These are phyloP conservation scores for Pseudonectria buxi DNA, from an alignment of 2,329 filamentous ascomycete species.

Conservation along the genomic window DNA sequence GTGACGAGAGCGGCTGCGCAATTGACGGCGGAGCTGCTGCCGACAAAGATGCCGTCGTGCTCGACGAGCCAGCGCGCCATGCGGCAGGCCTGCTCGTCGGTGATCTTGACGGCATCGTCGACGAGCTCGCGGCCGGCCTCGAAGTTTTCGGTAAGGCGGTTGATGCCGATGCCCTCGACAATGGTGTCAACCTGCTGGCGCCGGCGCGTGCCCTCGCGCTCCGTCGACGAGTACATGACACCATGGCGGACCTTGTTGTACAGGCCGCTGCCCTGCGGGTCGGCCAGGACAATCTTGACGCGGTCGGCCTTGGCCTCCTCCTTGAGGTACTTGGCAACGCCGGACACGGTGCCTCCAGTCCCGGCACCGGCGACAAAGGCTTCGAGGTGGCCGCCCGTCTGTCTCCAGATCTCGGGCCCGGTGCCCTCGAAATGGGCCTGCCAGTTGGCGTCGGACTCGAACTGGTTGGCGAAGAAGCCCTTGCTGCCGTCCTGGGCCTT, in stretches of 20 bases:
- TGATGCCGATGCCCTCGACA: conserved; percentile 93
- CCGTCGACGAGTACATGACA: conserved; percentile 88
- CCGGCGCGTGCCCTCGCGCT: conserved; percentile 83
- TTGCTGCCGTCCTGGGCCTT: conserved; percentile 52
- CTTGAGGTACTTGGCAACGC: conserved; percentile 79
- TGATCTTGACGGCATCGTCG: conserved; percentile 84
- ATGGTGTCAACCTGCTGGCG: conserved; percentile 91
- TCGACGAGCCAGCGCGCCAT: conserved; percentile 98
- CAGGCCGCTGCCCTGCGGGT: conserved; percentile 88
- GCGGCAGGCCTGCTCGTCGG: conserved; percentile 76
- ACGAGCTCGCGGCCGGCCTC: conserved; percentile 79
- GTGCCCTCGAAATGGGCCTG: conserved; percentile 74
- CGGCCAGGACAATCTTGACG: conserved; percentile 73
- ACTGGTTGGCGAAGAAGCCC: conserved; percentile 94
- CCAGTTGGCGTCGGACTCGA: conserved; percentile 88
- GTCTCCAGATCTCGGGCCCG: conserved; percentile 80
- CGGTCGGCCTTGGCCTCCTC: conserved; percentile 51
- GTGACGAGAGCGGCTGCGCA: conserved; percentile 72
- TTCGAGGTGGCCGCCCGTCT: conserved; percentile 68
- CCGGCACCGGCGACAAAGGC: conserved; percentile 92
- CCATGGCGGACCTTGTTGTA: conserved; percentile 89
- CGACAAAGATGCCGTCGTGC: conserved; percentile 88
- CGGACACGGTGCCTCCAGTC: conserved; percentile 88
- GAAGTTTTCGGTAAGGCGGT: conserved; percentile 89
- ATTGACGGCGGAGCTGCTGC: conserved; percentile 95